A percentile compares a stretch with the other conserved stretches of the same genome.
phyloP scores from a whole-genome alignment of 352 stramenopile genomes.

The Phytophthora lateralis region DNA sequence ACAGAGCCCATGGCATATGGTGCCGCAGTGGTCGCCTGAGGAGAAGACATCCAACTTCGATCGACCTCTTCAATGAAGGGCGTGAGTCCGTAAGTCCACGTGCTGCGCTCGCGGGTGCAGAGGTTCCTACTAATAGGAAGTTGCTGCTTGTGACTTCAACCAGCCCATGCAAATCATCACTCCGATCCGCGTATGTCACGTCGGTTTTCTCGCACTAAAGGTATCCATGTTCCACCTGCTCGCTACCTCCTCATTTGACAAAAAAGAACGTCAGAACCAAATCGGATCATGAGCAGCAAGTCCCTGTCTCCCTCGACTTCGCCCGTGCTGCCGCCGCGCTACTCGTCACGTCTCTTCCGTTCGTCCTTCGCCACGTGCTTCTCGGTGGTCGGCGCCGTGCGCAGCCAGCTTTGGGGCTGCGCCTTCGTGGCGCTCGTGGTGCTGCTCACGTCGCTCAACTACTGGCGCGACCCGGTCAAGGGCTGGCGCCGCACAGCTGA shows the following conservation, averaged over 20 bases:
- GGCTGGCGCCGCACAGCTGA: constrained; percentile 78
- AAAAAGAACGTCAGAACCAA: constrained; percentile 6
- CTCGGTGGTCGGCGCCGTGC: constrained; percentile 58
- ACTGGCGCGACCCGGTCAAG: constrained; percentile 75
- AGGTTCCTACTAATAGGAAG: too few species aligned
- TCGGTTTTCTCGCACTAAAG: constrained; percentile 19
- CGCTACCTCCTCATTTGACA: constrained; percentile 15
- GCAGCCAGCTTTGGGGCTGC: constrained; percentile 70
- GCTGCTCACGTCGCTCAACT: constrained; percentile 86
- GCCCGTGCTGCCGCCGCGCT: constrained; percentile 69
- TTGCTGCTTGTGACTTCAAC: too few species aligned
- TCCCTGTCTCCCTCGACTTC: constrained; percentile 1
- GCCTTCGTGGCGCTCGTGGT: constrained; percentile 66
- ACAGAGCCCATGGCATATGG: too few species aligned
- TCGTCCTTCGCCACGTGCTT: constrained; percentile 76
- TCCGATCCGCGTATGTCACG: constrained; percentile 3
- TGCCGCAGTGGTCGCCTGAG: too few species aligned
- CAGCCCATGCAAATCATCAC: neutral
- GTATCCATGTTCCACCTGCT: constrained; percentile 20
- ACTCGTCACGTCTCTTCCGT: constrained; percentile 70
- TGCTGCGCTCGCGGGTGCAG: too few species aligned
- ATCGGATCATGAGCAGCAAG: constrained; percentile 8
- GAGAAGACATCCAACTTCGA: too few species aligned
- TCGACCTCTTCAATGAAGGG: too few species aligned
- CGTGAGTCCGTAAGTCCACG: too few species aligned